Conservation (phyloP, 2,329 filamentous ascomycete genomes). For the Blumeria graminis region DNA sequence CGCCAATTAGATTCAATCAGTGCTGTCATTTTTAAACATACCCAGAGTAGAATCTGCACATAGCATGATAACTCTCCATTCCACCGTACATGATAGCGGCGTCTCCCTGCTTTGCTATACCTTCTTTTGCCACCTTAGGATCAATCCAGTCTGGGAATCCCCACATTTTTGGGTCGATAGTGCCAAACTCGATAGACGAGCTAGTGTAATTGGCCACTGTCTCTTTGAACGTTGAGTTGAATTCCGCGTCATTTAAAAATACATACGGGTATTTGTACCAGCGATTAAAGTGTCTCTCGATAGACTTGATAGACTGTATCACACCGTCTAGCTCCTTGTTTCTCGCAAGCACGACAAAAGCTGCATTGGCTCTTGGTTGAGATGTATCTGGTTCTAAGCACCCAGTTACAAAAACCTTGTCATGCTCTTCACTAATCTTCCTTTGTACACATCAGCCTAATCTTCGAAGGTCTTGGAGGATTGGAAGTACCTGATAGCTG, state of each 20-base stretch:
- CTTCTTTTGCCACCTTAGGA: conserved; percentile 77
- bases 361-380: conserved; percentile 69
- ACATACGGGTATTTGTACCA: conserved; percentile 99
- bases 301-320: conserved; percentile 87
- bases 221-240: conserved; percentile 84
- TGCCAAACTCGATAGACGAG: conserved; percentile 69
- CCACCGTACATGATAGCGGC: conserved; percentile 98
- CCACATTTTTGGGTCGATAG: conserved; percentile 80
- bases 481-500: conserved; percentile 53
- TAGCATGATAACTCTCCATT: conserved; percentile 95
- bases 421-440: conserved; percentile 90
- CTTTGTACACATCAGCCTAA: conserved; percentile 21
- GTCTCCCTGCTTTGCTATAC: conserved; percentile 89
- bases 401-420: conserved; percentile 85
- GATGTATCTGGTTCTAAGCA: conserved; percentile 63
- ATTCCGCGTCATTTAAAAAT: conserved; percentile 92
- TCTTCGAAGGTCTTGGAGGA: not conserved
- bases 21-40: conserved; percentile 20
- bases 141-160: conserved; percentile 95
- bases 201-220: conserved; percentile 80
- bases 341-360: conserved; percentile 81
- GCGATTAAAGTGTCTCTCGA: conserved; percentile 95
- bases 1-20: not conserved
- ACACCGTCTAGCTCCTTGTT: conserved; percentile 95
- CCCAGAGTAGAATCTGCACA: conserved; percentile 99